These are phyloP conservation scores for Malassezia furfur DNA, from an alignment of 1,284 basidiomycete species.

Conservation along the genomic window DNA sequence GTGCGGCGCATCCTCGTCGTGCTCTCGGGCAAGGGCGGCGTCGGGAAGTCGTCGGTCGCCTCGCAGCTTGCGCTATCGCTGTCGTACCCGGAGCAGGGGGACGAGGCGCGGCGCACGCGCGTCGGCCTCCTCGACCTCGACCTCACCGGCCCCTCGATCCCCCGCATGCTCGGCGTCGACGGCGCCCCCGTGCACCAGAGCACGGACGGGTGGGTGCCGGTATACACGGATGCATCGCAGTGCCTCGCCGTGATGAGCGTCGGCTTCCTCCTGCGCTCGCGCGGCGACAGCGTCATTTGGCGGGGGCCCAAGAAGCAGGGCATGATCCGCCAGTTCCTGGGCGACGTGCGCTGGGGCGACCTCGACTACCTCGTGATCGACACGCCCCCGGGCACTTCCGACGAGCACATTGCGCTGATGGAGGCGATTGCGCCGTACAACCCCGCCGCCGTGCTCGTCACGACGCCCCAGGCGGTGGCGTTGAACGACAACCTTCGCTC, in stretches of 20 bases:
- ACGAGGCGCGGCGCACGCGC: slow-evolving; percentile 3
- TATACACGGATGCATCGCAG: slow-evolving; percentile 56
- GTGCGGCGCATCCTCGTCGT: slow-evolving; percentile 86
- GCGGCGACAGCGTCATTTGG: slow-evolving; percentile 92
- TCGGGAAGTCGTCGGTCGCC: slow-evolving; percentile 92
- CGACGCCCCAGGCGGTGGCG: slow-evolving; percentile 93
- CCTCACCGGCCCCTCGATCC: slow-evolving; percentile 90
- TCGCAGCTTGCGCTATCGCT: slow-evolving; percentile 77
- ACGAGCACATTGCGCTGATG: slow-evolving; percentile 90
- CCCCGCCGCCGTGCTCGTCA: slow-evolving; percentile 80
- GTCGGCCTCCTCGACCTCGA: slow-evolving; percentile 93
- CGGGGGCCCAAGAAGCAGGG: slow-evolving; percentile 98
- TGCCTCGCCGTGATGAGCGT: slow-evolving; percentile 89
- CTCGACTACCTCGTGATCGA: slow-evolving; percentile 94
- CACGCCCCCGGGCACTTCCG: slow-evolving; percentile 90
- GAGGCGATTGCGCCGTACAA: slow-evolving; percentile 65
- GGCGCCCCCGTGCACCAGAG: slow-evolving; percentile 65
- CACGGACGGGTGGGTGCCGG: slow-evolving; percentile 93
- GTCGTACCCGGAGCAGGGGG: slow-evolving; percentile 13
- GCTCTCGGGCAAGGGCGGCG: slow-evolving; percentile 90
- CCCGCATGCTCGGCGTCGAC: slow-evolving; percentile 91
- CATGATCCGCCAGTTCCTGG: slow-evolving; percentile 96
- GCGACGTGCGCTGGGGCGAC: slow-evolving; percentile 91
- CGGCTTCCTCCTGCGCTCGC: slow-evolving; percentile 80
- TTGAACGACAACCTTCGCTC: slow-evolving; percentile 91